Base-by-base conservation (phyloP, 441 rosid genomes). In the Pelargonium myrrhifolium region DNA sequence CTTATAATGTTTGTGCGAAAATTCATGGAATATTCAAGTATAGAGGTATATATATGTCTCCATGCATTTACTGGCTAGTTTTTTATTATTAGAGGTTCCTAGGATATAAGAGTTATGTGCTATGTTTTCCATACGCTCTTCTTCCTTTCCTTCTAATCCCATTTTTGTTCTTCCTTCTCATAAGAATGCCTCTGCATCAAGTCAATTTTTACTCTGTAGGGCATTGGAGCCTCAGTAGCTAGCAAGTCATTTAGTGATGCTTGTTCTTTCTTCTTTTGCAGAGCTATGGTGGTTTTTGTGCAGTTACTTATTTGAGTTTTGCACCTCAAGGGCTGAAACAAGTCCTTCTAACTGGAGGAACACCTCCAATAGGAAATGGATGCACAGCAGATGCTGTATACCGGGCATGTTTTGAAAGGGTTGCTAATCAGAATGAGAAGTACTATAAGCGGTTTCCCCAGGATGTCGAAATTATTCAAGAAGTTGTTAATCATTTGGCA, bases 271-370 rank as follows among this genome's bases (percentile, higher is more conserved):
- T 20, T 42, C 51, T 65, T 76, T 49, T 78, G 80, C 77, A 91
- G 99, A 91, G 97, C 74, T 94, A 74, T 74, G 97, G 99, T 64
- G 99, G 97, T 15, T 94, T 94, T 66, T 91, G 96, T 83, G 97
- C 92, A 4, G 82, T 91, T 59, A 89, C 96, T 1, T 94, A 94
- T 70, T 70, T 94, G 83, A 88, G 96, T 71, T 88, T 87, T 75
- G 97, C 97, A 21, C 93, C 99, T 0, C 78, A 85, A 82, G 99
- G 99, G 70, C 84, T 91, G 28, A 89, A 83, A 78, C 97, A 89
- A 86, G 97, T 81, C 69, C 87, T 94, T 69, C 55, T 94, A 76
- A 89, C 99, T 24, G 99, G 99, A 67, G 99, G 99, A 75, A 89
- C 81, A 22, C 99, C 99, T 70, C 96, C 96, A 10, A 51, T 89